A percentile compares a stretch with the other conserved stretches of the same genome.
Conservation (phyloP, 768 basidiomycete species). For the Tremella yokohamensis region DNA sequence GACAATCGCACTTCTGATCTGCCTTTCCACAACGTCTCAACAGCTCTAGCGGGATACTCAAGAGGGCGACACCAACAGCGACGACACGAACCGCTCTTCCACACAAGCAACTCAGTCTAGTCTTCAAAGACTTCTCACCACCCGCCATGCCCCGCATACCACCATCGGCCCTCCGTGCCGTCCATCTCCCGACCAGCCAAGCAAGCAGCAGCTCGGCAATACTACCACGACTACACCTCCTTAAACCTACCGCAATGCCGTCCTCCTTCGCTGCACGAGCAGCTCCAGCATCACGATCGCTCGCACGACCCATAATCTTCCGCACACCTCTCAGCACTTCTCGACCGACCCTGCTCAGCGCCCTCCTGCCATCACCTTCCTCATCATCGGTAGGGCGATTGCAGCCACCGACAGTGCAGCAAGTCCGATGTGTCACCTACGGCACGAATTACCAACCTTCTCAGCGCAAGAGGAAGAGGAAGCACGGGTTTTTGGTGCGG, state of each 20-base stretch:
- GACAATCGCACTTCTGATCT: too few species aligned
- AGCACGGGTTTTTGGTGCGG: slow-evolving; percentile 82
- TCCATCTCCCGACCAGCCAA: too few species aligned
- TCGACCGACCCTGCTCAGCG: slow-evolving; percentile 4
- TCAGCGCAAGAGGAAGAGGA: slow-evolving; percentile 85
- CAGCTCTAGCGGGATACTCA: too few species aligned
- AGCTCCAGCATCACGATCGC: not conserved
- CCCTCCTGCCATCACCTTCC: not conserved
- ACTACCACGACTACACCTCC: not conserved
- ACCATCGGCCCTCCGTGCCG: not conserved
- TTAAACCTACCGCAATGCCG: too few species aligned
- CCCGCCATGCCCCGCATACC: not conserved
- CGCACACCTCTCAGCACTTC: slow-evolving; percentile 6
- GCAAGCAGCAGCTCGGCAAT: not conserved
- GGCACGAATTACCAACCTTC: slow-evolving; percentile 97
- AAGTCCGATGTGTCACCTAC: slow-evolving; percentile 64
- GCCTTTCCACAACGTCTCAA: too few species aligned
- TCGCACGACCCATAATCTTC: not conserved
- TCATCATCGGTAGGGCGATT: not conserved
- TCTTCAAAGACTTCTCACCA: too few species aligned
- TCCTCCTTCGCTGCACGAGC: not conserved
- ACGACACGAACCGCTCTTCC: too few species aligned
- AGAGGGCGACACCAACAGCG: too few species aligned
- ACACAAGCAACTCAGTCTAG: too few species aligned
- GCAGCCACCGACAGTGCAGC: slow-evolving; percentile 25